phyloP scores from a whole-genome alignment of 257 asterid species.

The Lithospermum erythrorhizon region DNA sequence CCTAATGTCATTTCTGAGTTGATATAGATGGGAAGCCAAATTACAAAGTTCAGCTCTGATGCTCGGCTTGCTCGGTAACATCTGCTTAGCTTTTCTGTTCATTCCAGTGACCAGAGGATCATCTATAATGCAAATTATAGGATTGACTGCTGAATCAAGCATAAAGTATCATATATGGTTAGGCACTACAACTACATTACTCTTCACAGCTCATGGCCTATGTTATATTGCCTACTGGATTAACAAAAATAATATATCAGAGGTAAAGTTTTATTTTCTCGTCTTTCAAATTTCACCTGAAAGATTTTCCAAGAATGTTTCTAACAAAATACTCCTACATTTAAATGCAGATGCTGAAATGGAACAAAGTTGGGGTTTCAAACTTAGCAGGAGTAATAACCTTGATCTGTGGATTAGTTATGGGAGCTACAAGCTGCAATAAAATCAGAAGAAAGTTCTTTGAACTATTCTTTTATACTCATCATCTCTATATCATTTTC shows the following conservation, averaged over 20 bases:
- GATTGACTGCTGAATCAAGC: conserved; percentile 58
- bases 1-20: not conserved
- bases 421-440: conserved; percentile 41
- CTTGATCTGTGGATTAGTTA: conserved; percentile 26
- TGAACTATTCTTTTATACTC: conserved; percentile 49
- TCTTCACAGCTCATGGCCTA: conserved; percentile 44
- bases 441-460: conserved; percentile 48
- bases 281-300: not conserved
- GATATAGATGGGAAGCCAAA: conserved; percentile 38
- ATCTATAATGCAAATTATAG: conserved; percentile 43
- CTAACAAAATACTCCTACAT: conserved; percentile 16
- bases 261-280: not conserved
- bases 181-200: conserved; percentile 32
- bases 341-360: conserved; percentile 39
- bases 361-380: conserved; percentile 43
- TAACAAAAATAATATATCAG: conserved; percentile 25
- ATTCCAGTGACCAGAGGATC: conserved; percentile 60
- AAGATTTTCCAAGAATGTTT: conserved; percentile 10
- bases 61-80: conserved; percentile 45
- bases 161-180: conserved; percentile 71
- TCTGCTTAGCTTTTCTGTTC: conserved; percentile 50
- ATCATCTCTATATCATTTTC: conserved; percentile 38
- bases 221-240: conserved; percentile 45
- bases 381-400: conserved; percentile 53
- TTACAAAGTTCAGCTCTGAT: conserved; percentile 35